A percentile compares a stretch with the other conserved stretches of the same genome.
Evolutionary conservation across 2,329 filamentous ascomycete species (phyloP).

Genomic region (Esteya vermicola): DNA sequence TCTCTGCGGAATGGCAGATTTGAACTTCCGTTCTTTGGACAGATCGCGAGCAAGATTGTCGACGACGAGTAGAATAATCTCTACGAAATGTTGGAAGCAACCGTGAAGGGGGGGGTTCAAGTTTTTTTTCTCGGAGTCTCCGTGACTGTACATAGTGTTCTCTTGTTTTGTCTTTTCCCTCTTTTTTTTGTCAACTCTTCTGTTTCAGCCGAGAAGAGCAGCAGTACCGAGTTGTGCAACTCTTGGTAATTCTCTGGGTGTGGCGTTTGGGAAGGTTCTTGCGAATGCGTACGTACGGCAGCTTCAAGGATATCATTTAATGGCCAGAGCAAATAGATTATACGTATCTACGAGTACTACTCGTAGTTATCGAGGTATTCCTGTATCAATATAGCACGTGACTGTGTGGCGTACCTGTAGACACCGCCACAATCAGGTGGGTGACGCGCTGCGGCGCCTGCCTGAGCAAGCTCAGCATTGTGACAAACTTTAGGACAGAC

Average conservation of each 20-base stretch:
- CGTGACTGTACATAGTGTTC: too few relatives aligned
- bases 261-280: not conserved
- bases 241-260: too few relatives aligned
- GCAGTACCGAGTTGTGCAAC: too few relatives aligned
- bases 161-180: not conserved
- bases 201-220: too few relatives aligned
- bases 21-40: constrained; percentile 78
- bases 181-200: not conserved
- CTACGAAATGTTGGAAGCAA: not conserved
- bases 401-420: not conserved
- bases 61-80: constrained; percentile 53
- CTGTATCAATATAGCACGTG: constrained; percentile 5
- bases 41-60: constrained; percentile 73
- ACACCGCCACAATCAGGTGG: constrained; percentile 2
- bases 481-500: not conserved
- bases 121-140: too few relatives aligned
- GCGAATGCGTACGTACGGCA: too few relatives aligned
- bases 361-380: too few relatives aligned
- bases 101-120: too few relatives aligned
- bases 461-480: not conserved
- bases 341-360: too few relatives aligned
- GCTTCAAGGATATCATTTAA: too few relatives aligned
- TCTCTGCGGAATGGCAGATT: too few relatives aligned
- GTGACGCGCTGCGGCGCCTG: constrained; percentile 6
- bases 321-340: too few relatives aligned